Evolutionary conservation across 2,329 filamentous ascomycete genomes (phyloP).

Genomic region (Moelleriella libera): DNA sequence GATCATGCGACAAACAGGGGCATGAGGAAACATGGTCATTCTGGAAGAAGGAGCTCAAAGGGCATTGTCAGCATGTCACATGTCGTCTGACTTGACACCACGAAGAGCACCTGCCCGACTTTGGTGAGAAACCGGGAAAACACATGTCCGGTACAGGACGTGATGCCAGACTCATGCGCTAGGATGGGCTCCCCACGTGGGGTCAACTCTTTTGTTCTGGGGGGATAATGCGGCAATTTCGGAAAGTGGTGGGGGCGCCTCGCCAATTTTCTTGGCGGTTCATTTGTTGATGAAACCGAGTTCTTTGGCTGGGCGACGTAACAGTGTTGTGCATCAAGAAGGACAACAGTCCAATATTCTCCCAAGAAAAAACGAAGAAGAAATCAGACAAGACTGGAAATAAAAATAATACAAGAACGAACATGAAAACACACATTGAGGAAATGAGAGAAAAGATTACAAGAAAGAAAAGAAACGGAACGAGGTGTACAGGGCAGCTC

Average conservation of each 20-base stretch:
- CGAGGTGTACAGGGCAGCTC: constrained; percentile 48
- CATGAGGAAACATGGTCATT: constrained; percentile 77
- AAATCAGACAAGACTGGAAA: constrained; percentile 79
- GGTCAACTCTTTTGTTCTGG: constrained; percentile 58
- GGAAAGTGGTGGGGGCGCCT: too few species aligned
- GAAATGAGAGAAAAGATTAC: too few species aligned
- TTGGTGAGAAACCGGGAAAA: constrained; percentile 34
- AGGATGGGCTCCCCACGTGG: constrained; percentile 55
- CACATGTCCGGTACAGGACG: constrained; percentile 32
- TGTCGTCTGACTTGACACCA: background rate
- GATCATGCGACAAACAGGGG: constrained; percentile 61
- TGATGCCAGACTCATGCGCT: constrained; percentile 50
- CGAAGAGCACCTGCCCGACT: constrained; percentile 17
- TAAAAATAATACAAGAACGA: constrained; percentile 69
- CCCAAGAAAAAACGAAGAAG: constrained; percentile 80
- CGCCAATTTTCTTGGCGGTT: too few species aligned
- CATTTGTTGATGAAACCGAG: too few species aligned
- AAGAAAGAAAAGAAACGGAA: too few species aligned
- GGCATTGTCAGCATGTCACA: background rate
- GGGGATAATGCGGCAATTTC: too few species aligned
- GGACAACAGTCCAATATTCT: constrained; percentile 67
- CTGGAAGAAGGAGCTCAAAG: constrained; percentile 64
- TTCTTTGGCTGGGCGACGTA: too few species aligned
- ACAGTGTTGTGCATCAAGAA: too few species aligned
- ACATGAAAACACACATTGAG: too few species aligned